Percentiles rank a stretch among this genome's conserved stretches.
phyloP scores from a whole-genome alignment of 148 eudicot genomes.

The Arbutus unedo region DNA sequence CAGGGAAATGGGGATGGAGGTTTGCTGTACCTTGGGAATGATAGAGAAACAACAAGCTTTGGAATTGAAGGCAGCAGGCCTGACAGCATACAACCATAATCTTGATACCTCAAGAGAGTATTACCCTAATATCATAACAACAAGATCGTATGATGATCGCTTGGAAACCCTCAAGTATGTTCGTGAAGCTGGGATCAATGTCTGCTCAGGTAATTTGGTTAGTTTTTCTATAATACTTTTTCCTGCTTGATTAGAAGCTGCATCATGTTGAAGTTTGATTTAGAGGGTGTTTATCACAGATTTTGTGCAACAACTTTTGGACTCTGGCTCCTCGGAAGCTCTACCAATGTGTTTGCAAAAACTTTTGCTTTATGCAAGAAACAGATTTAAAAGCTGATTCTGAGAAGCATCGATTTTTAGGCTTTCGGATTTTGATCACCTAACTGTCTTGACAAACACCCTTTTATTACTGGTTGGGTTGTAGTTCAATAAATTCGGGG shows the following conservation, averaged over 20 bases:
- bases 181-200: constrained; percentile 96
- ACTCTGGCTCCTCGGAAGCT: background rate
- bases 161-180: constrained; percentile 81
- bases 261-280: background rate
- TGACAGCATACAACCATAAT: constrained; percentile 96
- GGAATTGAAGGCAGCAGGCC: constrained; percentile 90
- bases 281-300: background rate
- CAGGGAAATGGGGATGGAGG: constrained; percentile 99
- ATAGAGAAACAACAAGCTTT: constrained; percentile 95
- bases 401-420: background rate
- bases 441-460: background rate
- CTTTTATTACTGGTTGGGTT: background rate
- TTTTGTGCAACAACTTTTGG: background rate
- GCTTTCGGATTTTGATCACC: background rate
- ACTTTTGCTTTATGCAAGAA: background rate
- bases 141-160: constrained; percentile 91
- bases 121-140: constrained; percentile 89
- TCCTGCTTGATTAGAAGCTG: constrained; percentile 3
- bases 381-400: no score
- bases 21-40: constrained; percentile 99
- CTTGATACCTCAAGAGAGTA: constrained; percentile 98
- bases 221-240: background rate
- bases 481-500: background rate
- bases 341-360: background rate
- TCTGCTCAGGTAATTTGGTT: constrained; percentile 74